Conservation (phyloP, 441 rosid genomes). For the Brassica hybrid region DNA sequence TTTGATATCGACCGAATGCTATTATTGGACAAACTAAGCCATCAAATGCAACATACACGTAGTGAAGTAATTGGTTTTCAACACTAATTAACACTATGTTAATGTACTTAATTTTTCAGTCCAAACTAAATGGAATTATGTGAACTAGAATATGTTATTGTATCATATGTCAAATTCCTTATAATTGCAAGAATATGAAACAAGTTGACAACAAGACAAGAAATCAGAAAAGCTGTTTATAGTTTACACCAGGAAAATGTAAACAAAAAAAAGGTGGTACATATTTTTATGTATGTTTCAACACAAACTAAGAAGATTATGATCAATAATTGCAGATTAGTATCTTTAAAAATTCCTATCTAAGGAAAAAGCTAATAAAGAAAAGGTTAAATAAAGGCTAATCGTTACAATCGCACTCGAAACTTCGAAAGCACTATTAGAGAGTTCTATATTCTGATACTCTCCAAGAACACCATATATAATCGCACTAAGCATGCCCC, state of each 20-base stretch:
- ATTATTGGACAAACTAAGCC: conserved; percentile 1
- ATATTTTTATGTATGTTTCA: conserved; percentile 12
- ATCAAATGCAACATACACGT: neutral
- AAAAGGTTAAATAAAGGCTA: conserved; percentile 12
- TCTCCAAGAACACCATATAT: conserved; percentile 14
- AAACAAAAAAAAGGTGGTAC: neutral
- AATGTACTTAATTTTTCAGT: neutral
- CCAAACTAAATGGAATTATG: neutral
- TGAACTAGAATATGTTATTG: neutral
- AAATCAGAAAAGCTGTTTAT: neutral
- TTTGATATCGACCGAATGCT: neutral
- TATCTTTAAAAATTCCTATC: neutral
- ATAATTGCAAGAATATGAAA: neutral
- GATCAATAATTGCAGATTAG: conserved; percentile 15
- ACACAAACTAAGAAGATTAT: neutral
- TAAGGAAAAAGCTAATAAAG: conserved; percentile 17
- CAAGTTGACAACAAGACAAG: neutral
- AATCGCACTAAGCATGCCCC: conserved; percentile 21
- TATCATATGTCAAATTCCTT: neutral
- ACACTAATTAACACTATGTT: neutral
- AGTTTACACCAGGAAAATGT: neutral
- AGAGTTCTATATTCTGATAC: neutral
- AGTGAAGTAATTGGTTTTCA: neutral
- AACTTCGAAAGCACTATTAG: neutral
- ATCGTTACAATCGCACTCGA: conserved; percentile 27